These are phyloP conservation scores for Ustilago cynodontis DNA, from an alignment of 1,284 basidiomycete genomes.

Conservation along the genomic window DNA sequence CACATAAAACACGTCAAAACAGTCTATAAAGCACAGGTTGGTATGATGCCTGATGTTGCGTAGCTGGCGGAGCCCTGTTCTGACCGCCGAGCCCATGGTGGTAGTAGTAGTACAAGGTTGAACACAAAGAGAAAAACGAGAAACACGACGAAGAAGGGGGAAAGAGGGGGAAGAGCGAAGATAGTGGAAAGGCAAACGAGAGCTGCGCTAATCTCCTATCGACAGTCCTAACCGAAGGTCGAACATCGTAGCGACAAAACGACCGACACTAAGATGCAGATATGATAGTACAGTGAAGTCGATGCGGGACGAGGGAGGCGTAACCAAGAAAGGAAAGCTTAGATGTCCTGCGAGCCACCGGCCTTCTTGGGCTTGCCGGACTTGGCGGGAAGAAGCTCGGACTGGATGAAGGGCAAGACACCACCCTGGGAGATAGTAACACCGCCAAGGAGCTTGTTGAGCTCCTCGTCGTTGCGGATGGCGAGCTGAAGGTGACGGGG, in stretches of 20 bases:
- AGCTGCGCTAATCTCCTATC: constrained; percentile 14
- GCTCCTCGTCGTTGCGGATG: constrained; percentile 94
- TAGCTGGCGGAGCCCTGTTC: constrained; percentile 56
- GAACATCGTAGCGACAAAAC: not conserved
- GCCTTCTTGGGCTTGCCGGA: constrained; percentile 73
- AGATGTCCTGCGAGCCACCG: constrained; percentile 68
- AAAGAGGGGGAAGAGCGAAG: constrained; percentile 10
- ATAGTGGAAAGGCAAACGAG: constrained; percentile 1
- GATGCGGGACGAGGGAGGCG: constrained; percentile 29
- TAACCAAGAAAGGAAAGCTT: constrained; percentile 25
- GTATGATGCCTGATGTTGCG: constrained; percentile 58
- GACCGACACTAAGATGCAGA: constrained; percentile 7
- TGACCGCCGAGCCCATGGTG: constrained; percentile 59
- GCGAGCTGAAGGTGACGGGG: constrained; percentile 92
- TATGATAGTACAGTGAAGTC: constrained; percentile 31
- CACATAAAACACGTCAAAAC: not conserved
- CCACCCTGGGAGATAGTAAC: constrained; percentile 81
- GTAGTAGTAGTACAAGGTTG: constrained; percentile 61
- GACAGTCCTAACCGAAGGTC: constrained; percentile 20
- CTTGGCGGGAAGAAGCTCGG: constrained; percentile 80
- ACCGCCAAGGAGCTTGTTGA: constrained; percentile 74
- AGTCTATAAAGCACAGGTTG: constrained; percentile 28
- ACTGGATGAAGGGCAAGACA: constrained; percentile 93
- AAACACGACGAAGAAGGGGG: constrained; percentile 13
- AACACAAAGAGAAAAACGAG: constrained; percentile 51